Base-by-base conservation (phyloP, 2,329 filamentous ascomycete species). In the Pseudogymnoascus sp. region DNA sequence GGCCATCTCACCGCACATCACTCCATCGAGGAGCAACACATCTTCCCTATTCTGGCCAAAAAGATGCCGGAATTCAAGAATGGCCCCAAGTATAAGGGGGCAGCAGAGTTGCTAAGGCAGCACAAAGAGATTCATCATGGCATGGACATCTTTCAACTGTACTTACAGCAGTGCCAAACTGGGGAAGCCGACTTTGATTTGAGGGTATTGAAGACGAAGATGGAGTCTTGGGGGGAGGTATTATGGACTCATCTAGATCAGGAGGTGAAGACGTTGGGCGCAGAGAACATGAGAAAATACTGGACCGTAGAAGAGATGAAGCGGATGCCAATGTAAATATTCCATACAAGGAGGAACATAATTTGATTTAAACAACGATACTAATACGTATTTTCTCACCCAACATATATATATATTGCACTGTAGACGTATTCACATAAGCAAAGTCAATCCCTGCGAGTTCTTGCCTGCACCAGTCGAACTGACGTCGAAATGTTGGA, bases 241-340 rank as follows among this genome's bases (percentile, higher is more conserved):
- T 71, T 96, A 56, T 92, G 90, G 88, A 76, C 75, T 68, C 91
- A 96, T 77, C 74, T 96, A 62, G 89, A 94, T 67, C 85, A 92
- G 67, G 91, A 96, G 77, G 90, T 96, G 6, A 76, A 78, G 71
- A 82, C 88, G 65, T 72, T 96, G 30, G 82, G 86, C 2, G 90
- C 90, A 45, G 88, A 94, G 72, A 95, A 92, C 71, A 95, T 96
- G 91, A 79, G 89, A 66, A 83, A 78, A 72, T 91, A 88, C 72
- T 96, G 89, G 89, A 87, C 78, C 0, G 66, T 84, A 62, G 83
- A 89, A 52, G 91, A 96, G 77, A 85, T 96, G 72, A 76, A 73
- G 71, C 73, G 75, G 58, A 79, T 94, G 74, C 84, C 82, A 0
- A 89, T 91, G 76, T 91, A 71, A 73, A 30, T 52, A 52, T 19